Evolutionary conservation across 768 basidiomycete species (phyloP).

Genomic region (Pholiota microspora): DNA sequence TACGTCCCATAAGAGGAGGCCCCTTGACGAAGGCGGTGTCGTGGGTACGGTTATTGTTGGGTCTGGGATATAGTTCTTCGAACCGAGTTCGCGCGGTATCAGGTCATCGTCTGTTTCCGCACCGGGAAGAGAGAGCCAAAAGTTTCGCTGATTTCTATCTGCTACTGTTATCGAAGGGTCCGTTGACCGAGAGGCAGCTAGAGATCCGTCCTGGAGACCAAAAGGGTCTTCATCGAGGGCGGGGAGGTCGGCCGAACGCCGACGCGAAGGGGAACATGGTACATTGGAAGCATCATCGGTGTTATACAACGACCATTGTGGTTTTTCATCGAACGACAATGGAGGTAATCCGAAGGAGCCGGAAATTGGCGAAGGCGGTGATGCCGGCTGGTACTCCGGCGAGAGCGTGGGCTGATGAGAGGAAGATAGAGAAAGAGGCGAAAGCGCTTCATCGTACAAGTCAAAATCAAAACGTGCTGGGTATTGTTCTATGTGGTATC

Average conservation of each 20-base stretch:
- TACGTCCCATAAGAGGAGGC: slow-evolving; percentile 42
- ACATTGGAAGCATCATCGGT: not conserved
- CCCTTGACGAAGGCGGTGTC: slow-evolving; percentile 11
- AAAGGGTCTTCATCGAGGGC: slow-evolving; percentile 15
- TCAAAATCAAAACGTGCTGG: not conserved
- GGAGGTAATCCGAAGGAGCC: not conserved
- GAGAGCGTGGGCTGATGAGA: not conserved
- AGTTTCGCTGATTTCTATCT: slow-evolving; percentile 19
- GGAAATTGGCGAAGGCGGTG: not conserved
- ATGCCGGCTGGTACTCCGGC: not conserved
- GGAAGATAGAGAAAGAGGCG: not conserved
- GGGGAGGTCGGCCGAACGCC: slow-evolving; percentile 17
- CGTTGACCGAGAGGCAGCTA: too few species aligned
- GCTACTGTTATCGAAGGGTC: not conserved
- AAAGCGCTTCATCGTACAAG: slow-evolving; percentile 1
- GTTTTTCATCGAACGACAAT: not conserved
- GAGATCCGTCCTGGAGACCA: slow-evolving; percentile 1
- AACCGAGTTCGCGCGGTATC: slow-evolving; percentile 23
- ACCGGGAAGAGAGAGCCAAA: slow-evolving; percentile 31
- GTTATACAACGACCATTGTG: not conserved
- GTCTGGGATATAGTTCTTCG: slow-evolving; percentile 21
- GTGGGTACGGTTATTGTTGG: slow-evolving; percentile 15
- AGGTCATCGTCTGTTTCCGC: slow-evolving; percentile 32
- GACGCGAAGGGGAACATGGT: slow-evolving; percentile 20
- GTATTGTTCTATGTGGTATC: slow-evolving; percentile 2